Percentiles rank a stretch among this genome's conserved stretches.
phyloP scores from a whole-genome alignment of 2,329 filamentous ascomycete genomes.

The Aspergillus sp. region DNA sequence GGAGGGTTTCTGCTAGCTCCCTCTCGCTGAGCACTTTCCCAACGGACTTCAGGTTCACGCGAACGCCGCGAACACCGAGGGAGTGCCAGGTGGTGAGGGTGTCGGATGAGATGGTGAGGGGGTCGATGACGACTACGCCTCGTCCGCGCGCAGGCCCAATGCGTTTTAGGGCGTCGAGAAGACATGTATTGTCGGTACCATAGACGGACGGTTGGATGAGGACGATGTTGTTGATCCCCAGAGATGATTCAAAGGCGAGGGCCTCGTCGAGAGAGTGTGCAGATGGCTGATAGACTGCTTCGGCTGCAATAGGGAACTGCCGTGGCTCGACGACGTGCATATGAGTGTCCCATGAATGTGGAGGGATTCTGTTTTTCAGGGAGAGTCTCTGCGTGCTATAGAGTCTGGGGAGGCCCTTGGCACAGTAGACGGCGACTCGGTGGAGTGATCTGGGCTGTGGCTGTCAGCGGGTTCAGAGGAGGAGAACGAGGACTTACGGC shows the following conservation, averaged over 20 bases:
- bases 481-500: no score
- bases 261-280: constrained; percentile 53
- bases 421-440: no score
- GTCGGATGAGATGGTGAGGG: constrained; percentile 34
- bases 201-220: constrained; percentile 64
- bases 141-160: constrained; percentile 53
- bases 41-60: constrained; percentile 59
- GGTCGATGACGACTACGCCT: constrained; percentile 59
- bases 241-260: constrained; percentile 48
- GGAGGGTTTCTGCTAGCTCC: constrained; percentile 45
- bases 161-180: constrained; percentile 53
- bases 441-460: no score
- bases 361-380: constrained; percentile 28
- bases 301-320: constrained; percentile 48
- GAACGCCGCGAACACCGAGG: constrained; percentile 58
- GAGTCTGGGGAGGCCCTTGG: no score
- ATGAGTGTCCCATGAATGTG: constrained; percentile 58
- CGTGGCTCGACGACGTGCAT: constrained; percentile 62
- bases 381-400: background rate
- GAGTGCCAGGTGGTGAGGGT: constrained; percentile 55
- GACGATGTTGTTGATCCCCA: constrained; percentile 57
- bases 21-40: constrained; percentile 40
- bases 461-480: no score
- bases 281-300: constrained; percentile 53
- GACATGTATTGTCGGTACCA: constrained; percentile 59